A percentile compares a stretch with the other conserved stretches of the same genome.
phyloP scores from a whole-genome alignment of 2,329 filamentous ascomycete genomes.

The Ophiocordyceps unilateralis region DNA sequence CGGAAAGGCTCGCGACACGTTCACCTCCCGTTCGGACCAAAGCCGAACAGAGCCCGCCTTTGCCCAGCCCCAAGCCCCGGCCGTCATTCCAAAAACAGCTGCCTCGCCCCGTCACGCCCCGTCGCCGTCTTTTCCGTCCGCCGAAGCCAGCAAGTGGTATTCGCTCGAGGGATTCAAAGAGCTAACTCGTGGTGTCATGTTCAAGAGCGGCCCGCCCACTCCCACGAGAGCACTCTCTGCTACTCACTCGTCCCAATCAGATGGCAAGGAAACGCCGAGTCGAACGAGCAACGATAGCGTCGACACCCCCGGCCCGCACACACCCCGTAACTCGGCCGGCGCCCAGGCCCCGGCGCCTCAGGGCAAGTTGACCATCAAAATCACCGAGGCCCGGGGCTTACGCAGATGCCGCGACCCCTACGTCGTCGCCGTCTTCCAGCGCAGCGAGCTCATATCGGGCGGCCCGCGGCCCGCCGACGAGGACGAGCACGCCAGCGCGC shows the following conservation, averaged over 20 bases:
- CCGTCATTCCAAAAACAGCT: slow-evolving; percentile 1
- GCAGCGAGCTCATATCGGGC: slow-evolving; percentile 87
- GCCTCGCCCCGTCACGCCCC: slow-evolving; percentile 13
- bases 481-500: slow-evolving; percentile 30
- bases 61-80: slow-evolving; percentile 1
- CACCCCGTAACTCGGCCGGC: slow-evolving; percentile 29
- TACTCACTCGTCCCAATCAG: slow-evolving; percentile 33
- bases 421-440: slow-evolving; percentile 90
- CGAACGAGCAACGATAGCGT: slow-evolving; percentile 23
- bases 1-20: slow-evolving; percentile 8
- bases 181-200: slow-evolving; percentile 62
- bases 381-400: slow-evolving; percentile 69
- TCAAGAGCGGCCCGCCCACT: slow-evolving; percentile 85
- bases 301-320: slow-evolving; percentile 34
- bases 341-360: slow-evolving; percentile 55
- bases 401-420: slow-evolving; percentile 78
- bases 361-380: slow-evolving; percentile 80
- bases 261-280: slow-evolving; percentile 21
- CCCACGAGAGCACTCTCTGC: slow-evolving; percentile 74
- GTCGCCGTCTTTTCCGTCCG: slow-evolving; percentile 22
- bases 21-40: slow-evolving; percentile 5
- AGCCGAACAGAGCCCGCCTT: slow-evolving; percentile 1
- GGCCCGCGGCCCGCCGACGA: slow-evolving; percentile 53
- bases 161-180: slow-evolving; percentile 55
- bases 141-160: slow-evolving; percentile 34